These are phyloP conservation scores for Ailanthus altissimus DNA, from an alignment of 345 rosid genomes.

Conservation along the genomic window DNA sequence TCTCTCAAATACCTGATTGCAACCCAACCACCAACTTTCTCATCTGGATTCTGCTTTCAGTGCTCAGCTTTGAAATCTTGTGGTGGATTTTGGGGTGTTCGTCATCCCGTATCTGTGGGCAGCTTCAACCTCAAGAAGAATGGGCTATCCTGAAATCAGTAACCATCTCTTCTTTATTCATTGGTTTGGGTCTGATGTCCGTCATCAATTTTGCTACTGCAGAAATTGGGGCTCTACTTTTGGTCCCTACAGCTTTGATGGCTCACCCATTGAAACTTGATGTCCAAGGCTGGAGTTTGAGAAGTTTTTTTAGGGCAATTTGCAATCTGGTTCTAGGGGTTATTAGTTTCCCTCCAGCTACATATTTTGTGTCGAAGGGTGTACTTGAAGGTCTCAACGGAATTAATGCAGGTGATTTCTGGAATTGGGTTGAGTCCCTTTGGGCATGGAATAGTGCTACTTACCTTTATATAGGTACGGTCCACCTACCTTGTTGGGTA, in stretches of 20 bases:
- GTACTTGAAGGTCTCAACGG: conserved; percentile 45
- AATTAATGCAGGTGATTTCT: conserved; percentile 59
- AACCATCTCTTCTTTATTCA: conserved; percentile 71
- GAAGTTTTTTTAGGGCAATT: conserved; percentile 41
- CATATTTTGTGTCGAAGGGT: conserved; percentile 52
- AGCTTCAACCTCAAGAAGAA: conserved; percentile 41
- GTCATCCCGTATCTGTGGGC: conserved; percentile 25
- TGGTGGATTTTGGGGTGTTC: conserved; percentile 49
- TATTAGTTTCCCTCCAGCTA: conserved; percentile 64
- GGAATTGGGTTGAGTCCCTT: conserved; percentile 84
- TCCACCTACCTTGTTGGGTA: conserved; percentile 70
- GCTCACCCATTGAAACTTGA: conserved; percentile 66
- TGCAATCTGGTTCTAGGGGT: conserved; percentile 53
- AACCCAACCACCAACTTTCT: conserved; percentile 51
- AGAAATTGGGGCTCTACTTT: conserved; percentile 76
- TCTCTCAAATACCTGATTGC: conserved; percentile 56
- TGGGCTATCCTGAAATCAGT: conserved; percentile 83
- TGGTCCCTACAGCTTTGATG: conserved; percentile 81
- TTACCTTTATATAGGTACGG: conserved; percentile 79
- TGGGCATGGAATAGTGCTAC: conserved; percentile 98
- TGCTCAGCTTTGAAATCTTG: conserved; percentile 48
- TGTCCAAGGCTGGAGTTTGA: conserved; percentile 38
- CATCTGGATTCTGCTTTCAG: conserved; percentile 62
- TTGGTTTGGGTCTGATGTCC: conserved; percentile 86
- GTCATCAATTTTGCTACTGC: conserved; percentile 91